These are phyloP conservation scores for Trypanosoma theileri DNA, from an alignment of 208 protist genomes.

Conservation along the genomic window DNA sequence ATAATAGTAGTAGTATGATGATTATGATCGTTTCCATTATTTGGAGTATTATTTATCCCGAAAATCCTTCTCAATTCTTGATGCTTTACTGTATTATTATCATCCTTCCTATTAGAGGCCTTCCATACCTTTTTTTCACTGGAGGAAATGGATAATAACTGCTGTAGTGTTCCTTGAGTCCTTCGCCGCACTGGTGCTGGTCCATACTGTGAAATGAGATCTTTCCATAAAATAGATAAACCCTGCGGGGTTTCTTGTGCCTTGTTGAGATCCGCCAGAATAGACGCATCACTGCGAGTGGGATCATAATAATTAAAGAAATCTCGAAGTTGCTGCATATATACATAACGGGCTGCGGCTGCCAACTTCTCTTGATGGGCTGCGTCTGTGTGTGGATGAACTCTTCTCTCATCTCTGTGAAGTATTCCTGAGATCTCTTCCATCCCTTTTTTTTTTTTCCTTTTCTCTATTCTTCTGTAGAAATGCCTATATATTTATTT, in stretches of 20 bases:
- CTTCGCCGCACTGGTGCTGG: neutral
- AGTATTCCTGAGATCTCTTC: neutral
- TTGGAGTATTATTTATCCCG: neutral
- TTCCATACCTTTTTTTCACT: too few species aligned
- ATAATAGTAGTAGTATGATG: neutral
- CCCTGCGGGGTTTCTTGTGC: slow-evolving; percentile 2
- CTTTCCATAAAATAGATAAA: slow-evolving; percentile 2
- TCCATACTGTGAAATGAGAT: slow-evolving; percentile 10
- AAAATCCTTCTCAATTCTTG: neutral
- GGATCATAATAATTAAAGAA: slow-evolving; percentile 21
- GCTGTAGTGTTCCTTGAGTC: slow-evolving; percentile 1
- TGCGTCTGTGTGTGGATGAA: too few species aligned
- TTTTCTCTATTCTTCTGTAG: neutral
- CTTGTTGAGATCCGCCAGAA: neutral
- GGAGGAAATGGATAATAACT: neutral
- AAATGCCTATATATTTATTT: too few species aligned
- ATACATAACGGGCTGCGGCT: neutral
- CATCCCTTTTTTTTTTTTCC: neutral
- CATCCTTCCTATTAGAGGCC: neutral
- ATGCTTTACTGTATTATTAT: neutral
- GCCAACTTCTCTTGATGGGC: neutral
- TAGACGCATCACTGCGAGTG: slow-evolving; percentile 1
- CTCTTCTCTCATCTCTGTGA: neutral
- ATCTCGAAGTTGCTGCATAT: neutral
- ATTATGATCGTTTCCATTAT: neutral